Evolutionary conservation across 257 asterid species (phyloP), one percentile per base, ranked within the genome.

Genomic region (Linderniella brevidens): DNA sequence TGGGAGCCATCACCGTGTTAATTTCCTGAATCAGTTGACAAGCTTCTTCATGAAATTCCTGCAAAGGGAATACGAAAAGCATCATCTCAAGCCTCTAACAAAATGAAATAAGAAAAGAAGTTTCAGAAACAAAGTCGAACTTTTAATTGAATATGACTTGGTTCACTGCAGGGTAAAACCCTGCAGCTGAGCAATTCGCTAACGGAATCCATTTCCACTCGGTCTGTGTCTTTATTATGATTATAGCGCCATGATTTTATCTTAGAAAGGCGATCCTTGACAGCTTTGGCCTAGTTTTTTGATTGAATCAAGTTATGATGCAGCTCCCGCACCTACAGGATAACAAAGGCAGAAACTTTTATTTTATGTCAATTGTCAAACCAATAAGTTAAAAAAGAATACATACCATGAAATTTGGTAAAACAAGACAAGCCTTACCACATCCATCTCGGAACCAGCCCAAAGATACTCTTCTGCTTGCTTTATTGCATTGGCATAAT

Each of bases 371-470:
- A 68, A 58, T 19, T 46, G 57, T 46, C 46, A 35, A 18, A n/a
- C n/a, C n/a, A 46, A 41, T 25, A 62, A 19, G 37, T 46, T 3
- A 32, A 53, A 43, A 29, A 43, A 17, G 8, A 10, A 51, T 38
- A 8, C 49, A 51, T 64, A 49, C 18, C 49, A 25, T 46, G 58
- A 3, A 53, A 13, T n/a, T 25, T 25, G 39, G 35, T 20, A 17
- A 9, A 49, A 58, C 64, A 44, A 50, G 56, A 41, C 46, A 41
- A 46, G 43, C 47, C 82, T 79, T 66, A 83, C 97, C 20, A 67
- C 75, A 65, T 87, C 86, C 93, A 87, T 87, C 67, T 83, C 97
- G 63, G 70, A 60, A 69, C 86, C 97, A 62, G 83, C 97, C 97
- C 97, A 87, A 64, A 80, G 70, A 74, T 82, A 87, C 61, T 87